phyloP scores from a whole-genome alignment of 2,329 filamentous ascomycete species.

The Stemphylium beticola region DNA sequence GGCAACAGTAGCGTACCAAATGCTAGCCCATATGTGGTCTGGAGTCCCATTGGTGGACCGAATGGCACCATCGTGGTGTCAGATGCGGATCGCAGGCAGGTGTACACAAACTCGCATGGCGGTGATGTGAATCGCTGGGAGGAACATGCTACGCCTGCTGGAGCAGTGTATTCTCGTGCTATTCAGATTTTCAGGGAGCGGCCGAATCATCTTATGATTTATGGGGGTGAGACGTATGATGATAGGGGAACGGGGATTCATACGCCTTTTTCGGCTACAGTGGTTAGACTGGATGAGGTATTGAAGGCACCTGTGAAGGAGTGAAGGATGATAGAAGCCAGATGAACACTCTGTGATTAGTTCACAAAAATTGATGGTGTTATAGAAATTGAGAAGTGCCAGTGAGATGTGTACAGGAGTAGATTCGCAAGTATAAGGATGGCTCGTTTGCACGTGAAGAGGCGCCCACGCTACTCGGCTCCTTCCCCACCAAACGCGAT shows the following conservation, averaged over 20 bases:
- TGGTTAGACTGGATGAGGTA: constrained; percentile 11
- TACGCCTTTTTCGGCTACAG: constrained; percentile 23
- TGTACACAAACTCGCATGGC: constrained; percentile 25
- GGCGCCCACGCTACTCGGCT: constrained; percentile 8
- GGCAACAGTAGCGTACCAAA: constrained; percentile 27
- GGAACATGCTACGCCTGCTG: constrained; percentile 26
- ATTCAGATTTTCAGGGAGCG: constrained; percentile 26
- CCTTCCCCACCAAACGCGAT: constrained; percentile 12
- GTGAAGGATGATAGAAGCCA: background rate
- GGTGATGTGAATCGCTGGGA: constrained; percentile 28
- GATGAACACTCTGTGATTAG: background rate
- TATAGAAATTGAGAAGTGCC: background rate
- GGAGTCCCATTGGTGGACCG: constrained; percentile 28
- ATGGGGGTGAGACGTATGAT: constrained; percentile 28
- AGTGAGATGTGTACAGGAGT: background rate
- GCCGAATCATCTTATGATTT: constrained; percentile 22
- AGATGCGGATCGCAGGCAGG: constrained; percentile 23
- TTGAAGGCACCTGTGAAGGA: background rate
- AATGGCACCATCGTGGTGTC: constrained; percentile 31
- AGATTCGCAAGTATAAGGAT: background rate
- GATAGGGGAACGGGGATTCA: constrained; percentile 10
- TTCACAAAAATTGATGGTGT: no score
- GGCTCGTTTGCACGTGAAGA: constrained; percentile 7
- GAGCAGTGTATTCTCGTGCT: constrained; percentile 23
- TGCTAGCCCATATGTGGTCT: constrained; percentile 27